Percentiles rank a stretch among this genome's conserved stretches.
phyloP scores from a whole-genome alignment of 805 yeast genomes.

The Monosporozyma aerobia region DNA sequence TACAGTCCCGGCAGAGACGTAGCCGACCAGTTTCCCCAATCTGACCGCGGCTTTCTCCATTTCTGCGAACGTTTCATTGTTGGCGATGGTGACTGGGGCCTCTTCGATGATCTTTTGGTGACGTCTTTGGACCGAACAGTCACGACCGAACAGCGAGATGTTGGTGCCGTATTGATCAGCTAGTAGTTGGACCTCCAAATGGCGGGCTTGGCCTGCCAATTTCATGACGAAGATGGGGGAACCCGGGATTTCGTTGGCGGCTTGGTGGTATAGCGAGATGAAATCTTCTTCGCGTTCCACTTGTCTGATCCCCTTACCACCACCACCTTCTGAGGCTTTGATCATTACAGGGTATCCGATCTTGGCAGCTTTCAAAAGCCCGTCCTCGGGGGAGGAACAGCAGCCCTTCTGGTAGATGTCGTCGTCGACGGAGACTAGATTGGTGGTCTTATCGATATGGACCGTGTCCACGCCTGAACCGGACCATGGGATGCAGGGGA shows the following conservation, averaged over 20 bases:
- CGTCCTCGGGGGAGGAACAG: constrained; percentile 78
- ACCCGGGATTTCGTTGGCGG: constrained; percentile 96
- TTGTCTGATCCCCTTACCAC: constrained; percentile 99
- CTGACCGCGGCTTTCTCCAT: constrained; percentile 98
- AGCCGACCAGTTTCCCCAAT: constrained; percentile 93
- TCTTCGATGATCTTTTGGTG: constrained; percentile 98
- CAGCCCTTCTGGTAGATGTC: constrained; percentile 83
- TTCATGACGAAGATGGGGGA: constrained; percentile 98
- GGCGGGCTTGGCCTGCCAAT: constrained; percentile 95
- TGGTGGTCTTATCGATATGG: constrained; percentile 51
- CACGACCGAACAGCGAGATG: constrained; percentile 95
- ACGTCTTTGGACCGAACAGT: constrained; percentile 98
- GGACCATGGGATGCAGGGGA: constrained; percentile 99
- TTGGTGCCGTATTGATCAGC: constrained; percentile 99
- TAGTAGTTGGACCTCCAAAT: constrained; percentile 91
- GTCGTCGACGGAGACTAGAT: constrained; percentile 83
- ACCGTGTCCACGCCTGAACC: constrained; percentile 95
- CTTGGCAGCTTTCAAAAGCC: constrained; percentile 68
- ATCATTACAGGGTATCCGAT: constrained; percentile 99
- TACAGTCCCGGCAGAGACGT: constrained; percentile 98
- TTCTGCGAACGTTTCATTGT: constrained; percentile 67
- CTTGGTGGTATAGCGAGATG: constrained; percentile 72
- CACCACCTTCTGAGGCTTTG: constrained; percentile 99
- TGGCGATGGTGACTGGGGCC: constrained; percentile 96
- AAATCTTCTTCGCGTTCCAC: constrained; percentile 82